These are phyloP conservation scores for Gynandropsis gynandra DNA, from an alignment of 345 rosid species.

Conservation along the genomic window DNA sequence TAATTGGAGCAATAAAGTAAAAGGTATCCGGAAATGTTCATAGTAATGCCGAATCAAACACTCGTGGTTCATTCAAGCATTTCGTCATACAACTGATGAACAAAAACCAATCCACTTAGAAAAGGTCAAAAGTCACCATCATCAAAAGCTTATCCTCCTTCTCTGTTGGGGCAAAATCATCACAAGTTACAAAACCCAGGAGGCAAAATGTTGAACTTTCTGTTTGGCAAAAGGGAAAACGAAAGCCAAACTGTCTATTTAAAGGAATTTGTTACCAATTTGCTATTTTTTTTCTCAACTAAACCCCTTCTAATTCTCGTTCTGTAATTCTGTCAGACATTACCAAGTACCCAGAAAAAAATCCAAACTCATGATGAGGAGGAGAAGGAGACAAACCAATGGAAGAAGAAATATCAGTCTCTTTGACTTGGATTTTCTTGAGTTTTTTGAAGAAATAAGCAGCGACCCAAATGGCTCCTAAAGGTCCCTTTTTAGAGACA, in stretches of 20 bases:
- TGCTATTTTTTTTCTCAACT: not conserved
- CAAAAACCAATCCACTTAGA: not conserved
- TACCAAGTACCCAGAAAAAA: not conserved
- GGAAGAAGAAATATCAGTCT: constrained; percentile 58
- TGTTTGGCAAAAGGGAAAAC: too few relatives aligned
- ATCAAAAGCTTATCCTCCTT: not conserved
- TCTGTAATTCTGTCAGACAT: too few relatives aligned
- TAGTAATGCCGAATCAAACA: not conserved
- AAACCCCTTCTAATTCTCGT: not conserved
- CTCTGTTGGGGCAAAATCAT: too few relatives aligned
- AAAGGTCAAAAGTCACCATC: not conserved
- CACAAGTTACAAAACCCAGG: constrained; percentile 16
- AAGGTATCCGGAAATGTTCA: not conserved
- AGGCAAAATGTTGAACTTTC: too few relatives aligned
- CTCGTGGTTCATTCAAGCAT: constrained; percentile 6
- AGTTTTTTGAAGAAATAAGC: constrained; percentile 77
- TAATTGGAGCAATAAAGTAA: too few relatives aligned
- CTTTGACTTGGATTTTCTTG: constrained; percentile 57
- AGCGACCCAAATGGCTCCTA: constrained; percentile 73
- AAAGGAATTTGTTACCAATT: too few relatives aligned
- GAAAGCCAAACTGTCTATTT: too few relatives aligned
- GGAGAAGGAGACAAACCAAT: constrained; percentile 53
- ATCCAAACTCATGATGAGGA: constrained; percentile 5
- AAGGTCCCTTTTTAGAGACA: constrained; percentile 55
- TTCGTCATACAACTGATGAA: constrained; percentile 16